Conservation (phyloP, 2,329 filamentous ascomycete genomes). For the Fusarium illudens region DNA sequence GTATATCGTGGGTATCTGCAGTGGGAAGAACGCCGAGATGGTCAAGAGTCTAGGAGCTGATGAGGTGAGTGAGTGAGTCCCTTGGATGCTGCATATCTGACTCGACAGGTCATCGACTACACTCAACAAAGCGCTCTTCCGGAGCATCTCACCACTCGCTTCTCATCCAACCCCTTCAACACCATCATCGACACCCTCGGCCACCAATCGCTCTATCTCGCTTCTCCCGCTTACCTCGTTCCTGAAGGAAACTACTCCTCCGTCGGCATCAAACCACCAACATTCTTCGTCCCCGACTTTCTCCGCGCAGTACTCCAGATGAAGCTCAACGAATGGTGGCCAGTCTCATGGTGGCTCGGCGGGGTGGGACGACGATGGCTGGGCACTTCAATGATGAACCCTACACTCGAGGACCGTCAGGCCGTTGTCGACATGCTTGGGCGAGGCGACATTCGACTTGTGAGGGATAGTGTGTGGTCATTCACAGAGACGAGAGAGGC, state of each 20-base stretch:
- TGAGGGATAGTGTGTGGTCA: slow-evolving; percentile 49
- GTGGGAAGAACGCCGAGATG: slow-evolving; percentile 54
- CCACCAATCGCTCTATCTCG: slow-evolving; percentile 54
- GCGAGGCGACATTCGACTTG: slow-evolving; percentile 47
- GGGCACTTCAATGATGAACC: slow-evolving; percentile 47
- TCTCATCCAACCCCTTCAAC: slow-evolving; percentile 48
- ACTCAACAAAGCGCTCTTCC: slow-evolving; percentile 48
- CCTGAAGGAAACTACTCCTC: slow-evolving; percentile 51
- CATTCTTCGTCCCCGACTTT: slow-evolving; percentile 43
- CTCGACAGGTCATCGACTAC: slow-evolving; percentile 53
- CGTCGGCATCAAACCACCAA: slow-evolving; percentile 51
- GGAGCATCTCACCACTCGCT: slow-evolving; percentile 45
- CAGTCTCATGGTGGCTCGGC: slow-evolving; percentile 47
- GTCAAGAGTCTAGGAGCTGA: slow-evolving; percentile 58
- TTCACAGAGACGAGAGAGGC: slow-evolving; percentile 50
- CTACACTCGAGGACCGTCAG: slow-evolving; percentile 46
- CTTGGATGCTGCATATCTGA: neutral
- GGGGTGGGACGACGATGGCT: slow-evolving; percentile 50
- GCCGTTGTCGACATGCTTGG: slow-evolving; percentile 46
- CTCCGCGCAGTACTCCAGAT: slow-evolving; percentile 45
- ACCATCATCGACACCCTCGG: slow-evolving; percentile 61
- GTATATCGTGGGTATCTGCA: slow-evolving; percentile 58
- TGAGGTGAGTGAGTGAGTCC: slow-evolving; percentile 49
- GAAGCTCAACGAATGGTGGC: slow-evolving; percentile 52
- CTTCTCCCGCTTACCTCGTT: slow-evolving; percentile 52